Evolutionary conservation across 2,329 filamentous ascomycete genomes (phyloP).

Genomic region (Cercospora zeina): DNA sequence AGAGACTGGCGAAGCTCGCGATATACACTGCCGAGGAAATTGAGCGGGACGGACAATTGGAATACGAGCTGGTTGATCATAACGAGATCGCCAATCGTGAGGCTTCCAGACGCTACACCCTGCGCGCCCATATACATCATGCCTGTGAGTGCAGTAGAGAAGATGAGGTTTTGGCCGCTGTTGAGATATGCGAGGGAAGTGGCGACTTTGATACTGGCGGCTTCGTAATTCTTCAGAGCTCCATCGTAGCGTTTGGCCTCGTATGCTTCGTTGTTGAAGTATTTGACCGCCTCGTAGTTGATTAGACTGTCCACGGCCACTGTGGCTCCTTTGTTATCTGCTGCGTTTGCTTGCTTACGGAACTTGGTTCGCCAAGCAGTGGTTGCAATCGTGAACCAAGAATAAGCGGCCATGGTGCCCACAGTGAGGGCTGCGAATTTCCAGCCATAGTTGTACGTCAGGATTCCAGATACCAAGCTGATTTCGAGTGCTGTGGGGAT

Average conservation of each 20-base stretch:
- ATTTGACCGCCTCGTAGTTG: conserved; percentile 98
- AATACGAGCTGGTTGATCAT: conserved; percentile 99
- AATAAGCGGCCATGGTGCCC: conserved; percentile 88
- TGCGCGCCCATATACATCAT: conserved; percentile 98
- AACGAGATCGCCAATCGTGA: conserved; percentile 94
- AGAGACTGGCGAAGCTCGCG: conserved; percentile 91
- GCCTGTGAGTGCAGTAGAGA: conserved; percentile 84
- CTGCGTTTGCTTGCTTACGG: conserved; percentile 88
- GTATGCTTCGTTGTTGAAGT: conserved; percentile 98
- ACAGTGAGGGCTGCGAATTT: conserved; percentile 90
- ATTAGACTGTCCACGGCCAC: conserved; percentile 95
- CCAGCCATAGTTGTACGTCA: conserved; percentile 92
- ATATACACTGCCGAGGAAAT: conserved; percentile 98
- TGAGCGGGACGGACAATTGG: conserved; percentile 92
- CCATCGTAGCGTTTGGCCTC: conserved; percentile 89
- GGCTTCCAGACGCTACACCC: conserved; percentile 74
- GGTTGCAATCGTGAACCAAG: conserved; percentile 94
- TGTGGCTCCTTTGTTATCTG: conserved; percentile 92
- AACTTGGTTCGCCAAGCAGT: conserved; percentile 98
- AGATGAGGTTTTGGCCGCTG: conserved; percentile 94
- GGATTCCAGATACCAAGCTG: conserved; percentile 88
- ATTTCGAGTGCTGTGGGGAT: conserved; percentile 93
- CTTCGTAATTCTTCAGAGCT: conserved; percentile 82
- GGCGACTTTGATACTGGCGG: conserved; percentile 92
- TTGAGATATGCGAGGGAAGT: conserved; percentile 93